Evolutionary conservation across 495 filamentous ascomycete species (phyloP).

Genomic region (Rhypophila decipiens): DNA sequence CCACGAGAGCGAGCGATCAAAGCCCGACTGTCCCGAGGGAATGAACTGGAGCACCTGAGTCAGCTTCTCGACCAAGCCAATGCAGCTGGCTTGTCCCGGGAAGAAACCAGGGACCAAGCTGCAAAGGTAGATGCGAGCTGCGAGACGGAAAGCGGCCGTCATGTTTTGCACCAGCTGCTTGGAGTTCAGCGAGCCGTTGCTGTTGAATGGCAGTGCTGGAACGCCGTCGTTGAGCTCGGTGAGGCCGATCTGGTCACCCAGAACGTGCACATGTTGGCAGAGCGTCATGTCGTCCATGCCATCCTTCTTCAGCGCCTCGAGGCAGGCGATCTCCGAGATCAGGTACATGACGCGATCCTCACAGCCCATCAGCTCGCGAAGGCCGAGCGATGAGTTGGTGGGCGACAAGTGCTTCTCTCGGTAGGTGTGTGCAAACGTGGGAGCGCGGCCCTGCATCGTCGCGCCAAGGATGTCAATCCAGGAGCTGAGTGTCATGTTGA

Average conservation of each 20-base stretch:
- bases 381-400: conserved; percentile 59
- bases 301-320: conserved; percentile 79
- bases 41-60: conserved; percentile 67
- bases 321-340: conserved; percentile 93
- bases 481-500: conserved; percentile 90
- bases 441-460: conserved; percentile 82
- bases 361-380: conserved; percentile 94
- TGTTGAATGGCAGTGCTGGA: conserved; percentile 50
- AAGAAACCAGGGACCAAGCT: conserved; percentile 84
- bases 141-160: conserved; percentile 80
- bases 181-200: conserved; percentile 70
- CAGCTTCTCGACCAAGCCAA: conserved; percentile 68
- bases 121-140: conserved; percentile 92
- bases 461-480: conserved; percentile 98
- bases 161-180: conserved; percentile 80
- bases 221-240: conserved; percentile 57
- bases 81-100: conserved; percentile 59
- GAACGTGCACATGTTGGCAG: conserved; percentile 73
- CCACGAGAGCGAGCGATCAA: conserved; percentile 89
- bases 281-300: conserved; percentile 76
- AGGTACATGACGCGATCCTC: conserved; percentile 97
- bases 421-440: conserved; percentile 85
- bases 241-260: conserved; percentile 74
- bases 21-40: conserved; percentile 72
- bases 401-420: conserved; percentile 77